These are phyloP conservation scores for Salix brachista DNA, from an alignment of 345 rosid genomes.

Conservation along the genomic window DNA sequence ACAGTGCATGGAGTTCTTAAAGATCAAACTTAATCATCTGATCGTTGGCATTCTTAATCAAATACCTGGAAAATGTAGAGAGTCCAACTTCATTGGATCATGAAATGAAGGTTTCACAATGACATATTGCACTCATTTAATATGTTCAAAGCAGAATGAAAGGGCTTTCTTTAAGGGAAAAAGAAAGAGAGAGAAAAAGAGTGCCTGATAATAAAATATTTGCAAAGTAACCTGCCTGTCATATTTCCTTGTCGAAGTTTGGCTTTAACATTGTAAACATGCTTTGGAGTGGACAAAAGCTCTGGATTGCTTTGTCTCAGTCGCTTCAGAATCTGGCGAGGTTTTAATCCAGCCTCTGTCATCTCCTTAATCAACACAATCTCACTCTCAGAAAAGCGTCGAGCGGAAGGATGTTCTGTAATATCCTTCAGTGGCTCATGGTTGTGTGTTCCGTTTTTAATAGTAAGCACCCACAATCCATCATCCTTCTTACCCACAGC, in stretches of 20 bases:
- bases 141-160: not conserved
- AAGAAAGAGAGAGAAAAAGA: not conserved
- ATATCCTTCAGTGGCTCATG: slow-evolving; percentile 65
- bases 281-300: slow-evolving; percentile 64
- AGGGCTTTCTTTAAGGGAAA: not conserved
- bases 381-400: slow-evolving; percentile 56
- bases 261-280: slow-evolving; percentile 71
- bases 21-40: not conserved
- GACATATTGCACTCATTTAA: not conserved
- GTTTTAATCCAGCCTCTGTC: slow-evolving; percentile 71
- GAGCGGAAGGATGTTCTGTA: slow-evolving; percentile 65
- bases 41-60: no score
- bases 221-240: slow-evolving; percentile 31
- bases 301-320: slow-evolving; percentile 67
- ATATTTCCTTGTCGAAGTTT: slow-evolving; percentile 61
- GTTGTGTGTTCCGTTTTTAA: slow-evolving; percentile 59
- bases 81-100: not conserved
- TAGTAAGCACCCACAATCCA: slow-evolving; percentile 59
- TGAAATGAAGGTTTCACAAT: not conserved
- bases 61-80: no score
- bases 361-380: slow-evolving; percentile 57
- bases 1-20: not conserved
- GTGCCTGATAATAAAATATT: not conserved
- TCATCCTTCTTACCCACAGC: slow-evolving; percentile 59
- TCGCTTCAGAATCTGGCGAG: slow-evolving; percentile 65